A percentile compares a stretch with the other conserved stretches of the same genome.
Evolutionary conservation across 2,329 filamentous ascomycete genomes (phyloP).

Genomic region (Alternaria gaisen): DNA sequence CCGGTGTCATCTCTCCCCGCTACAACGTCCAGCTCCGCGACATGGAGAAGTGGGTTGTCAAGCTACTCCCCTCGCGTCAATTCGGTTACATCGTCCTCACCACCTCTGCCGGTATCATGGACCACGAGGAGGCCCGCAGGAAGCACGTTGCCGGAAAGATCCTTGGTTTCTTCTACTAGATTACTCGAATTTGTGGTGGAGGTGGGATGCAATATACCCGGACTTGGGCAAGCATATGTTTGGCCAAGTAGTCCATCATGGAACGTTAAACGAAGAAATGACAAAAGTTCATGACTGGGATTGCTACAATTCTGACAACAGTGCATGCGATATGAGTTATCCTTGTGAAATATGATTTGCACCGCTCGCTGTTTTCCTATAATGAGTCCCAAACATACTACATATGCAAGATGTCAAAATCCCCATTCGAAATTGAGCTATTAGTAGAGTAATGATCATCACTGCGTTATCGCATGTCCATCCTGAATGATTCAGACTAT

Average conservation of each 20-base stretch:
- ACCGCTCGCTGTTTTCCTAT: no score
- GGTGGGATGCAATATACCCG: constrained; percentile 44
- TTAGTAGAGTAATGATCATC: background rate
- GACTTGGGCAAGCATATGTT: constrained; percentile 35
- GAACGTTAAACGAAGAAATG: constrained; percentile 43
- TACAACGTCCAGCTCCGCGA: constrained; percentile 99
- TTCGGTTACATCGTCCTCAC: constrained; percentile 99
- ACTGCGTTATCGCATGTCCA: background rate
- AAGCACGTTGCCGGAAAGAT: constrained; percentile 99
- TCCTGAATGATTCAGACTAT: constrained; percentile 3
- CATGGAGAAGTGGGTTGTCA: constrained; percentile 99
- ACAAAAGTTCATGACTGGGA: constrained; percentile 35
- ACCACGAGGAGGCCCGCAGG: constrained; percentile 98
- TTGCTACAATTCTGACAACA: background rate
- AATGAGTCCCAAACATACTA: no score
- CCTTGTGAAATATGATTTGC: background rate
- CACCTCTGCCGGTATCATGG: constrained; percentile 99
- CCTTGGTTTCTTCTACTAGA: constrained; percentile 99
- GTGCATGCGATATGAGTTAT: background rate
- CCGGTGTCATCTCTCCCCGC: constrained; percentile 97
- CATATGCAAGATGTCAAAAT: no score
- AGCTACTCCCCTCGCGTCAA: constrained; percentile 98
- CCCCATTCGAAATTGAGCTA: background rate
- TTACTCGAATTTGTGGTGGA: constrained; percentile 27
- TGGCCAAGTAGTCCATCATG: constrained; percentile 39